Conservation (phyloP, 768 basidiomycete species). For the Mycena vitilis region DNA sequence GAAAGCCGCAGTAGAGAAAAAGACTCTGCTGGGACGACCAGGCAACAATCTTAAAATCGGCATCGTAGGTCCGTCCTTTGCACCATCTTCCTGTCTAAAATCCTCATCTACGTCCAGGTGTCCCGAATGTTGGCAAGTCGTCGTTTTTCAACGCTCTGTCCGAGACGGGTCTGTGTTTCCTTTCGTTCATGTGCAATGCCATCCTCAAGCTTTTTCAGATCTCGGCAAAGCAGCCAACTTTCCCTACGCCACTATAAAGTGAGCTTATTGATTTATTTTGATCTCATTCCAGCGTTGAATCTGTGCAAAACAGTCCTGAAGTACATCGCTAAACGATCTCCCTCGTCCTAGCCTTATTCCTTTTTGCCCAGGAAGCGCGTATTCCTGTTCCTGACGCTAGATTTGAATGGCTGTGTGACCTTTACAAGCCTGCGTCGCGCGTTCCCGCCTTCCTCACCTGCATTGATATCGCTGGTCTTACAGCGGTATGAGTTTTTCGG, state of each 20-base stretch:
- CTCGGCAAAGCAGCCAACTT: slow-evolving; percentile 97
- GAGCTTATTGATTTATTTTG: slow-evolving; percentile 31
- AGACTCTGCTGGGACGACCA: slow-evolving; percentile 87
- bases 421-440: slow-evolving; percentile 89
- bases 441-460: slow-evolving; percentile 97
- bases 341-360: slow-evolving; percentile 12
- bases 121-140: slow-evolving; percentile 98
- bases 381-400: slow-evolving; percentile 95
- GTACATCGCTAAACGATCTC: slow-evolving; percentile 37
- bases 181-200: slow-evolving; percentile 2
- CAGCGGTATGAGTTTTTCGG: slow-evolving; percentile 69
- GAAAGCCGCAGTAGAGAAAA: slow-evolving; percentile 88
- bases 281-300: slow-evolving; percentile 24
- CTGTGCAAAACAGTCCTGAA: slow-evolving; percentile 63
- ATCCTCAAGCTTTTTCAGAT: slow-evolving; percentile 55
- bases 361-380: slow-evolving; percentile 75
- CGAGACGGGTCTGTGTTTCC: slow-evolving; percentile 73
- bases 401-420: slow-evolving; percentile 93
- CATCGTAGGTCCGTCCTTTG: slow-evolving; percentile 86
- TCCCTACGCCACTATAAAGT: slow-evolving; percentile 92
- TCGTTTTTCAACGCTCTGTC: slow-evolving; percentile 99
- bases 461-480: slow-evolving; percentile 98
- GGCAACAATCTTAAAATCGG: slow-evolving; percentile 98
- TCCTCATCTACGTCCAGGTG: slow-evolving; percentile 56
- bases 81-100: slow-evolving; percentile 35